phyloP scores from a whole-genome alignment of 768 basidiomycete genomes.

The Mycena galericulata region DNA sequence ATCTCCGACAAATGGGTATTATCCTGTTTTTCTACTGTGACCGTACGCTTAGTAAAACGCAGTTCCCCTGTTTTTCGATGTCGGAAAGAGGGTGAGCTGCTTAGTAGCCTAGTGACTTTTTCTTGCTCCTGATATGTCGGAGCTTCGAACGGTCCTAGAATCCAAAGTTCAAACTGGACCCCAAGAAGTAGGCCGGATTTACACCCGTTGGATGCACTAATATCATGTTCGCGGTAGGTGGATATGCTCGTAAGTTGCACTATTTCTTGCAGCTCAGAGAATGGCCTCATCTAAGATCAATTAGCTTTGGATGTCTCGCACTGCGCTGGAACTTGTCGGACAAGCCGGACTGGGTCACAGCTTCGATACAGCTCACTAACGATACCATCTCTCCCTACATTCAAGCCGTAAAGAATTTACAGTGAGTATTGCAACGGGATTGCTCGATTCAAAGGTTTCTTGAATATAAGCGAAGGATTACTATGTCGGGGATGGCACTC shows the following conservation, averaged over 20 bases:
- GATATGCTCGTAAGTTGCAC: conserved; percentile 38
- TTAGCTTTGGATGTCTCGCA: conserved; percentile 51
- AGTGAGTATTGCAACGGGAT: no score
- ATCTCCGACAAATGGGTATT: conserved; percentile 55
- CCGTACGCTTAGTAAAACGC: not conserved
- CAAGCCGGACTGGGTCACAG: conserved; percentile 60
- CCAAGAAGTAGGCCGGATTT: conserved; percentile 42
- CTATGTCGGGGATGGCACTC: conserved; percentile 17
- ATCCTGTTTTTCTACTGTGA: conserved; percentile 1
- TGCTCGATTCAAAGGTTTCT: no score
- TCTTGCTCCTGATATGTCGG: not conserved
- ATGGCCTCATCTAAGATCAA: not conserved
- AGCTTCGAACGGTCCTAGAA: conserved; percentile 44
- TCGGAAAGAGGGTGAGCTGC: conserved; percentile 10
- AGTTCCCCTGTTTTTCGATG: conserved; percentile 46
- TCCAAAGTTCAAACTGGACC: conserved; percentile 43
- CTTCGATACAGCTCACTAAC: conserved; percentile 54
- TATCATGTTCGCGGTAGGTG: no score
- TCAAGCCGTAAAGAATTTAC: conserved; percentile 45
- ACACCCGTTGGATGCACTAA: no score
- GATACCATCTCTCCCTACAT: conserved; percentile 48
- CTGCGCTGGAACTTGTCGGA: conserved; percentile 62
- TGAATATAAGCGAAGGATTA: not conserved
- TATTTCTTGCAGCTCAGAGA: no score
- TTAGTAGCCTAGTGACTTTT: not conserved